Evolutionary conservation across 257 asterid genomes (phyloP), one percentile per base, ranked within the genome.

Genomic region (Schizonepeta tenuifolia): DNA sequence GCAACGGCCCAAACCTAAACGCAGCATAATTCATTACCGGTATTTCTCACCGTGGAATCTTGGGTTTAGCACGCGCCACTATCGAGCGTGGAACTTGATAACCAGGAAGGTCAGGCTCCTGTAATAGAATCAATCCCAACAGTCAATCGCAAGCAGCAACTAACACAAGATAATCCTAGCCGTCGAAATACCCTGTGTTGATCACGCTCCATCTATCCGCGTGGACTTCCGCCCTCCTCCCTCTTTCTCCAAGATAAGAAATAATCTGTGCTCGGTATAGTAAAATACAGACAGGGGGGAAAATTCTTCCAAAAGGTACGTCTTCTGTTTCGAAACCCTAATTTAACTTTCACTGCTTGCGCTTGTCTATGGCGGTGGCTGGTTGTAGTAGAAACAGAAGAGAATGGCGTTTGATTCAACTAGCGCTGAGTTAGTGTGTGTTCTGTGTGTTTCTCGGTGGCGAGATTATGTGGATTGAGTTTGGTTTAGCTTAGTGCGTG

Each of bases 41-140:
- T 13, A 38, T 41, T 24, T 70, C 50, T 11, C 15, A 38, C 63
- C 61, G 75, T 64, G 53, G 69, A 54, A 64, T 22, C 47, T 73
- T 12, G 22, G 21, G 21, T 1, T 7, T 1, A 7, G 6, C 80
- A 79, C 83, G 86, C 86, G 86, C 86, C 86, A 35, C 83, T 28
- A 12, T 18, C 15, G 79, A 50, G 74, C 50, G 72, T 78, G 72
- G 31, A 69, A 15, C 36, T 18, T 15, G 38, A 26, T 13, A 43
- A 38, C 15, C 12, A 26, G 28, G 51, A 43, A 17, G 53, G 65
- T 35, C n/a, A 35, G 47, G 46, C 64, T 56, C 58, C 53, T 47
- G 49, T 57, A 15, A 51, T 41, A 22, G 31, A 50, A 59, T 38
- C 60, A 55, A 67, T 82, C 67, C 63, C 63, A 66, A 13, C 70